These are phyloP conservation scores for Lunasporangiospora selenospora DNA, from an alignment of 192 early-diverging fungal species.

Conservation along the genomic window DNA sequence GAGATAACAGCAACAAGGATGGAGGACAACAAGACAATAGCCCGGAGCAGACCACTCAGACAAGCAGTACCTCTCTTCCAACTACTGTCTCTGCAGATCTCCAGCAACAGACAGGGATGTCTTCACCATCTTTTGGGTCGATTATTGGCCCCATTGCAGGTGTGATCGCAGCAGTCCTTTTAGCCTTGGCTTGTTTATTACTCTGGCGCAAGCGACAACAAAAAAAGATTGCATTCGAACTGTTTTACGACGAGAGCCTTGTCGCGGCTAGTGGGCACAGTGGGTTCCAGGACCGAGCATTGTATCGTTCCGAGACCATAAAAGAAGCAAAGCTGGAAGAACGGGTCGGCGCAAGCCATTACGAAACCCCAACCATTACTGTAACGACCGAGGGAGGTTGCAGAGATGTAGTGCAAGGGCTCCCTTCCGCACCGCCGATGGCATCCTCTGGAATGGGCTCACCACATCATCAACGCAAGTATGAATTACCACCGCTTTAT, in stretches of 20 bases:
- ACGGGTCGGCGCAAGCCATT: background rate
- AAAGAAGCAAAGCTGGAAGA: background rate
- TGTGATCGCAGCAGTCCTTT: conserved; percentile 8
- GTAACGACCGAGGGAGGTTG: no score
- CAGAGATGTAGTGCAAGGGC: no score
- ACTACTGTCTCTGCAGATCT: background rate
- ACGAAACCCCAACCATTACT: background rate
- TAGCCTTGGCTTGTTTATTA: conserved; percentile 12
- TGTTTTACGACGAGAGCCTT: conserved; percentile 5
- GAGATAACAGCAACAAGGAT: no score
- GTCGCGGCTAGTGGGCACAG: conserved; percentile 12
- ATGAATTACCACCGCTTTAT: no score
- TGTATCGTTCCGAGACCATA: background rate
- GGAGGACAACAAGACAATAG: no score
- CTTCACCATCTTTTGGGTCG: background rate
- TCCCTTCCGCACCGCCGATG: no score
- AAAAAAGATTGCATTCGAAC: conserved; percentile 1
- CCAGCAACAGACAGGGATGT: background rate
- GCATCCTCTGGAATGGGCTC: no score
- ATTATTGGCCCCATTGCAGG: conserved; percentile 14
- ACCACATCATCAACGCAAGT: no score
- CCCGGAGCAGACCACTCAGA: no score
- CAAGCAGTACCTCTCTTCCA: background rate
- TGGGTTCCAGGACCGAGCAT: background rate
- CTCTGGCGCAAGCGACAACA: conserved; percentile 22